Evolutionary conservation across 805 yeast genomes (phyloP).

Genomic region (Saccharomycopsis selenospora): DNA sequence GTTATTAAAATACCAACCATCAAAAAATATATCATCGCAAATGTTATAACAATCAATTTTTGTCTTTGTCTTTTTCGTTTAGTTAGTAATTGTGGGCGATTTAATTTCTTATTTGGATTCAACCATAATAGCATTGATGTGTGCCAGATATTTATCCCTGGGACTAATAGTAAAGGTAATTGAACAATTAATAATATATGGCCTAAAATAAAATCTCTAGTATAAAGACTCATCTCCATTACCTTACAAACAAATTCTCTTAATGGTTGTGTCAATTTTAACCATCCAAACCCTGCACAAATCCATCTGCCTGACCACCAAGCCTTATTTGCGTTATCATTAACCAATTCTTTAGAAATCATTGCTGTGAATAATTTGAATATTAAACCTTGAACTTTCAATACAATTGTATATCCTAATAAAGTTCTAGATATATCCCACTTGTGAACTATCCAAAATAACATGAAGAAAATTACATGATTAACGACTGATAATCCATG

Average conservation of each 20-base stretch:
- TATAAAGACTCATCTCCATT: conserved; percentile 50
- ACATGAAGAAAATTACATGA: conserved; percentile 43
- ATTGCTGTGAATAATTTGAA: conserved; percentile 39
- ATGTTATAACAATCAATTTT: conserved; percentile 30
- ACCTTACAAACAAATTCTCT: conserved; percentile 53
- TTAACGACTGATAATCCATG: conserved; percentile 42
- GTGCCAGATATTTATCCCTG: conserved; percentile 53
- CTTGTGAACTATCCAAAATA: conserved; percentile 49
- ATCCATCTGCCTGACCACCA: conserved; percentile 73
- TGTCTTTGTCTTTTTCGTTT: conserved; percentile 35
- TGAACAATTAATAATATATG: conserved; percentile 47
- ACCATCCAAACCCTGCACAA: conserved; percentile 48
- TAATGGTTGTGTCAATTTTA: conserved; percentile 46
- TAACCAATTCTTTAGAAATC: conserved; percentile 48
- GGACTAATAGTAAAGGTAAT: conserved; percentile 47
- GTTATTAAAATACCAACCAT: conserved; percentile 19
- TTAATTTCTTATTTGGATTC: conserved; percentile 41
- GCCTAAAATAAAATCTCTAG: conserved; percentile 45
- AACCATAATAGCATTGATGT: conserved; percentile 55
- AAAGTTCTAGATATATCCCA: conserved; percentile 48
- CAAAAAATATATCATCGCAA: conserved; percentile 32
- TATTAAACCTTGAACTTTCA: conserved; percentile 42
- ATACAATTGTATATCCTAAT: conserved; percentile 45
- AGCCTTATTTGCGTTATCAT: conserved; percentile 48
- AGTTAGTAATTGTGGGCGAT: conserved; percentile 39